Conservation (phyloP, 148 eudicot species). For the Rhododendron henanense region DNA sequence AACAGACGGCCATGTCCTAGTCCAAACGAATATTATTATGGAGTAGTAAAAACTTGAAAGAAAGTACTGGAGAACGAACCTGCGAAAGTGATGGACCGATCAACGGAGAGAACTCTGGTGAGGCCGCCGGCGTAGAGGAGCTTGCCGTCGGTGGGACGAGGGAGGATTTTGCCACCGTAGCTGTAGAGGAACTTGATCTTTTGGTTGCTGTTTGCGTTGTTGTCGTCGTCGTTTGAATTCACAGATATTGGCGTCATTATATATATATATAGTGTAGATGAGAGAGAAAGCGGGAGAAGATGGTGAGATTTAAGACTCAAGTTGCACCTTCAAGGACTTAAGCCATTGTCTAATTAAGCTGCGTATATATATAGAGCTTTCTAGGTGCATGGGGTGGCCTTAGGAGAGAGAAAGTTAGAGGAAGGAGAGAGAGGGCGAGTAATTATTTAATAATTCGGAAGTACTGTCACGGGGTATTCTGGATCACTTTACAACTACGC, state of each 20-base stretch:
- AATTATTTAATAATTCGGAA: too few species aligned
- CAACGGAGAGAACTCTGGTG: slow-evolving; percentile 72
- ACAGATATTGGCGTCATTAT: neutral
- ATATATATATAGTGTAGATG: neutral
- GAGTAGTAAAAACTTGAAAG: neutral
- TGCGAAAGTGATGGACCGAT: slow-evolving; percentile 53
- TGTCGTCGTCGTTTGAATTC: neutral
- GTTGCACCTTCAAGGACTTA: neutral
- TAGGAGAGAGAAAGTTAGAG: too few species aligned
- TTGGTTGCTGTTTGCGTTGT: slow-evolving; percentile 16
- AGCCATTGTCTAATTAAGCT: too few species aligned
- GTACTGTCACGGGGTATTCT: too few species aligned
- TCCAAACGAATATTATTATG: neutral
- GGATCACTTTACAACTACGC: fast-evolving
- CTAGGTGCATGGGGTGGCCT: too few species aligned
- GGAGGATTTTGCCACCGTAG: slow-evolving; percentile 85
- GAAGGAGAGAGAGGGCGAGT: too few species aligned
- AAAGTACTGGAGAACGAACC: slow-evolving; percentile 39
- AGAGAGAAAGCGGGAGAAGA: neutral
- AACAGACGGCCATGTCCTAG: too few species aligned
- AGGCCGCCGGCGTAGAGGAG: slow-evolving; percentile 90
- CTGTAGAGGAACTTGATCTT: slow-evolving; percentile 72
- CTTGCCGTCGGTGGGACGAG: slow-evolving; percentile 70
- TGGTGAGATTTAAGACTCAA: neutral
- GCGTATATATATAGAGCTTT: too few species aligned